A percentile compares a stretch with the other conserved stretches of the same genome.
Conservation (phyloP, 108 stramenopile genomes). For the Skeletonema potamos region DNA sequence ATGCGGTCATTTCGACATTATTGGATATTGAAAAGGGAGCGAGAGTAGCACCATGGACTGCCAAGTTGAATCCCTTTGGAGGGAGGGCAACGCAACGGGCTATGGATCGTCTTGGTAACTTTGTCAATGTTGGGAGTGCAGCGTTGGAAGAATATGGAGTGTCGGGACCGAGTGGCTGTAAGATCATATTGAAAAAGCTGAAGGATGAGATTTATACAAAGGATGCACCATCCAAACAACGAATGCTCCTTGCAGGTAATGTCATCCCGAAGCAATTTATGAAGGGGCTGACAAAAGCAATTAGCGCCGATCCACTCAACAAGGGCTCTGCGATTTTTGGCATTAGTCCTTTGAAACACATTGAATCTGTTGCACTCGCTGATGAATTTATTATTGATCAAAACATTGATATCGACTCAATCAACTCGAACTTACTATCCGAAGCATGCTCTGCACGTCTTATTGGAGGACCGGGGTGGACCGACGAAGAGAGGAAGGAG, state of each 20-base stretch:
- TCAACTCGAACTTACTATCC: constrained; percentile 32
- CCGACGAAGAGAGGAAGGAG: constrained; percentile 62
- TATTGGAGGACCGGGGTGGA: constrained; percentile 55
- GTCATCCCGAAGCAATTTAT: constrained; percentile 58
- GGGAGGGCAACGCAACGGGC: constrained; percentile 38
- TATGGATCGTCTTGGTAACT: constrained; percentile 39
- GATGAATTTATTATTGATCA: constrained; percentile 71
- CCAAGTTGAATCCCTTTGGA: constrained; percentile 85
- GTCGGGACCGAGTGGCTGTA: constrained; percentile 40
- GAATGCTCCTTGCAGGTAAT: constrained; percentile 28
- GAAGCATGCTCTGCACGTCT: constrained; percentile 79
- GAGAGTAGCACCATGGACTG: constrained; percentile 53
- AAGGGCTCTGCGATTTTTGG: constrained; percentile 66
- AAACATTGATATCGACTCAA: constrained; percentile 53
- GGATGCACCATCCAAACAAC: constrained; percentile 20
- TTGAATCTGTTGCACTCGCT: constrained; percentile 48
- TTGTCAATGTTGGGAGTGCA: constrained; percentile 11
- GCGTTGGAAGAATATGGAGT: constrained; percentile 15
- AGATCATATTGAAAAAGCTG: constrained; percentile 39
- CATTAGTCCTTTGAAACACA: constrained; percentile 56
- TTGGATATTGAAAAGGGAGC: constrained; percentile 66
- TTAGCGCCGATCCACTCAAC: constrained; percentile 48
- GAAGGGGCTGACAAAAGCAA: constrained; percentile 54
- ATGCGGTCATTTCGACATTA: constrained; percentile 69
- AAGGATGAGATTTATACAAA: constrained; percentile 39